Base-by-base conservation (phyloP, 768 basidiomycete species). In the Lactarius vividus region DNA sequence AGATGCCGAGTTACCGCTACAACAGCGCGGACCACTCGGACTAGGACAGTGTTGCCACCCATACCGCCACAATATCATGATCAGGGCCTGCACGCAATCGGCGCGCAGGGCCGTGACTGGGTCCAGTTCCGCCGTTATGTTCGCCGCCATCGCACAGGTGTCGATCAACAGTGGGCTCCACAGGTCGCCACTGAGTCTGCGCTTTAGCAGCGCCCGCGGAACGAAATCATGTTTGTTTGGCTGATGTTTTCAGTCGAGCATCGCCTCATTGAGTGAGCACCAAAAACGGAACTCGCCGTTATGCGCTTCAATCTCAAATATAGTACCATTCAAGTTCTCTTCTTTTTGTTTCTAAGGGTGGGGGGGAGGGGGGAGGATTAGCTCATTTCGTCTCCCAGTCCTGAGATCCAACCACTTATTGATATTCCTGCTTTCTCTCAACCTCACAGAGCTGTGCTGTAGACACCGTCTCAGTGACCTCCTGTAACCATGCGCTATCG, bases 101-200 rank as follows among this genome's bases (percentile, higher is more conserved):
- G 60, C 60, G n/a, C 65, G 65, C 29, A 66, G 20, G n/a, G 65
- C 35, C 6, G 42, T 57, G 28, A 56, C 20, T 3, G 64, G 59
- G 28, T 65, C 29, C 33, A 4, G 2, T 33, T 65, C 42, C 10
- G 42, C 28, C 11, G 60, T 49, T 35, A 52, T 61, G 33, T 56
- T 61, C 37, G 6, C 28, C 4, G 65, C 65, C 20, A 49, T 11
- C 18, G 35, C 55, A 60, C 65, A 64, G 13, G 64, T 35, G 16
- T 66, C 60, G 11, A 33, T 44, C 9, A 61, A 54, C 4, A 66
- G 49, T 15, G 60, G 65, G 23, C 61, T 57, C 65, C 65, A 66
- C 2, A 49, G 60, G 15, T 66, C 60, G 16, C 40, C n/a, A n/a
- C n/a, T n/a, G n/a, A n/a, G n/a, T 33, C 33, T 33, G 33, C 33